Base-by-base conservation (phyloP, 2,329 filamentous ascomycete genomes). In the Aspergillus luchuensis region DNA sequence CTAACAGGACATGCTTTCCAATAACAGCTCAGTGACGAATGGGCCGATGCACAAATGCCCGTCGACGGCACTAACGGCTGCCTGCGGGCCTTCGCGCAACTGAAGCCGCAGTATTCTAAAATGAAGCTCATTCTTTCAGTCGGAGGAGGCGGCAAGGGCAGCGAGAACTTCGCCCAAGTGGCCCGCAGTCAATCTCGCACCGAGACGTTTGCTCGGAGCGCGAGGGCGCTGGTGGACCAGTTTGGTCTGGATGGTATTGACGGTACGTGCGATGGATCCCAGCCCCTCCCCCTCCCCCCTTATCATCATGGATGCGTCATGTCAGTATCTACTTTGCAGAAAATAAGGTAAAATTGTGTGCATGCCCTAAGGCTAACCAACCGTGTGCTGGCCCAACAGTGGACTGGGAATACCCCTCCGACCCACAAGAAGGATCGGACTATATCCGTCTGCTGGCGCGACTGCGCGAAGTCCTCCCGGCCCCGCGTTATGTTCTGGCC, bases 101-200 rank as follows among this genome's bases (percentile, higher is more conserved):
- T 93, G 64, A 94, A 93, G 75, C 81, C 85, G 66, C 84, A 86
- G 66, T 87, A 92, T 71, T 84, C 84, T 33, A 85, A 90, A 71
- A 80, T 95, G 57, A 88, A 89, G 67, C 85, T 92, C n/a, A 82
- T 94, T 13, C 78, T 95, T 25, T 94, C 91, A 2, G 84, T 95
- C 61, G 91, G 91, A 17, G 91, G 91, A 5, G 85, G 84, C 23
- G 80, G 79, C 13, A 79, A 80, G 65, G 89, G 89, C 5, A 86
- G 85, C 63, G 83, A 88, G 63, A 82, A 86, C 54, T 94, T 91
- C 68, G 85, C 90, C 5, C 73, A 80, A 19, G 88, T 92, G 49
- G 89, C 91, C 21, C 81, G 83, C 45, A 85, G 82, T 71, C 81
- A 85, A 25, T 72, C 83, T 10, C 76, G 83, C 4, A 81, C 90